Conservation (phyloP, 106 monocot genomes). For the Acorus gramineus region DNA sequence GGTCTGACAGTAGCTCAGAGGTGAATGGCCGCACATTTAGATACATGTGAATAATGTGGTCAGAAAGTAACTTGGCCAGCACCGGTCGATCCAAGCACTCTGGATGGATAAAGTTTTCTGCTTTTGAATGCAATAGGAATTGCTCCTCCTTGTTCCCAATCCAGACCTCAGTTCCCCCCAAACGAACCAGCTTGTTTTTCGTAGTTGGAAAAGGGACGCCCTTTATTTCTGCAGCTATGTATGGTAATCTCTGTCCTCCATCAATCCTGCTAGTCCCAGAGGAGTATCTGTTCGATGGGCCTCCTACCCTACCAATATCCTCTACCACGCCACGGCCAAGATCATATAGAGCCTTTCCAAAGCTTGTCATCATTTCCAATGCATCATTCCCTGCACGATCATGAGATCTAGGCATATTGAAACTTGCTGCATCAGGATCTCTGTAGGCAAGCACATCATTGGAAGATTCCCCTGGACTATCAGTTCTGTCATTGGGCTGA, state of each 20-base stretch:
- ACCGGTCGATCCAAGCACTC: slow-evolving; percentile 55
- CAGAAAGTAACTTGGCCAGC: slow-evolving; percentile 33
- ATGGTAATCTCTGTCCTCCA: slow-evolving; percentile 21
- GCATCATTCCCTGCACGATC: slow-evolving; percentile 58
- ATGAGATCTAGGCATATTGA: slow-evolving; percentile 17
- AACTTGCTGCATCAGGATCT: slow-evolving; percentile 21
- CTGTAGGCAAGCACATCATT: slow-evolving; percentile 7
- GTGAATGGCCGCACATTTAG: slow-evolving; percentile 54
- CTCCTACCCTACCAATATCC: slow-evolving; percentile 65
- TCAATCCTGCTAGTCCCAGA: slow-evolving; percentile 12
- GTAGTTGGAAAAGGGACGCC: slow-evolving; percentile 89
- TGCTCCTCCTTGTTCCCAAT: slow-evolving; percentile 83
- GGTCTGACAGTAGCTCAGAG: slow-evolving; percentile 40
- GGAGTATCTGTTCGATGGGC: slow-evolving; percentile 17
- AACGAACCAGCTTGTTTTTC: slow-evolving; percentile 40
- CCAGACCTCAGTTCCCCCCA: slow-evolving; percentile 76
- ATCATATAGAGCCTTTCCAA: slow-evolving; percentile 92
- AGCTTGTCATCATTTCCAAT: slow-evolving; percentile 59
- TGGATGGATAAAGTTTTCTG: slow-evolving; percentile 65
- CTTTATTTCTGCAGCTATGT: slow-evolving; percentile 54
- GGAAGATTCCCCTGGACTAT: slow-evolving; percentile 10
- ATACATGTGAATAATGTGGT: slow-evolving; percentile 32
- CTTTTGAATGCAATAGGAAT: slow-evolving; percentile 54
- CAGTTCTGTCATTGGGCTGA: slow-evolving; percentile 18
- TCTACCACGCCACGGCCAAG: slow-evolving; percentile 92